These are phyloP conservation scores for Artemisia argyi DNA, from an alignment of 129 eudicot species.

Conservation along the genomic window DNA sequence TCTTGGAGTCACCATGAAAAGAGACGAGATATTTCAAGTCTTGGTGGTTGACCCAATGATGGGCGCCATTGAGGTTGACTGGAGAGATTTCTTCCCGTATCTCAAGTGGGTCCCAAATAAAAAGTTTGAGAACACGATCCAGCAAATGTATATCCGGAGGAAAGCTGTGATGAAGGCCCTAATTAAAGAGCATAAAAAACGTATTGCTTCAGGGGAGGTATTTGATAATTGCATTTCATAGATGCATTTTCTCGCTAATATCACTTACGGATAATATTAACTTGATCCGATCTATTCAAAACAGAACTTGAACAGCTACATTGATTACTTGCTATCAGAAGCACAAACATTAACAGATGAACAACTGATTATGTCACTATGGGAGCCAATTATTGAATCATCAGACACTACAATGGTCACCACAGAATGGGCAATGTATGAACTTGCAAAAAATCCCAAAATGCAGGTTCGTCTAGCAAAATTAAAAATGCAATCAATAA, in stretches of 20 bases:
- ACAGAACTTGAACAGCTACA: conserved; percentile 54
- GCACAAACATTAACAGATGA: conserved; percentile 42
- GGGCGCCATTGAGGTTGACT: conserved; percentile 74
- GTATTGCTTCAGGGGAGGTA: conserved; percentile 54
- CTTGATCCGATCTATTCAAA: background rate
- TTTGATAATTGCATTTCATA: background rate
- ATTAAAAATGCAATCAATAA: background rate
- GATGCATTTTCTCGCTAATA: background rate
- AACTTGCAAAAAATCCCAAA: conserved; percentile 53
- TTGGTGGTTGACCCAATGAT: conserved; percentile 60
- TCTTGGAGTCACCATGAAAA: conserved; percentile 48
- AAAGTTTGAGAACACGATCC: conserved; percentile 48
- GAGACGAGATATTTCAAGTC: conserved; percentile 49
- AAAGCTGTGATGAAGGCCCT: conserved; percentile 63
- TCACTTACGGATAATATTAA: background rate
- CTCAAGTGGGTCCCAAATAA: conserved; percentile 64
- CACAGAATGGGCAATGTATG: conserved; percentile 74
- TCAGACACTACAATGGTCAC: conserved; percentile 69
- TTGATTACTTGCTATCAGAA: conserved; percentile 54
- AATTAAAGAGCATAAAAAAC: conserved; percentile 43
- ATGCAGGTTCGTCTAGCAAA: conserved; percentile 43
- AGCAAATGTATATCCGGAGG: conserved; percentile 45
- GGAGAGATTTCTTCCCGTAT: conserved; percentile 82
- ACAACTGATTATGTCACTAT: conserved; percentile 48
- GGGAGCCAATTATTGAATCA: conserved; percentile 73